Base-by-base conservation (phyloP, 1,284 basidiomycete species). In the Singerocomus inundabilis region DNA sequence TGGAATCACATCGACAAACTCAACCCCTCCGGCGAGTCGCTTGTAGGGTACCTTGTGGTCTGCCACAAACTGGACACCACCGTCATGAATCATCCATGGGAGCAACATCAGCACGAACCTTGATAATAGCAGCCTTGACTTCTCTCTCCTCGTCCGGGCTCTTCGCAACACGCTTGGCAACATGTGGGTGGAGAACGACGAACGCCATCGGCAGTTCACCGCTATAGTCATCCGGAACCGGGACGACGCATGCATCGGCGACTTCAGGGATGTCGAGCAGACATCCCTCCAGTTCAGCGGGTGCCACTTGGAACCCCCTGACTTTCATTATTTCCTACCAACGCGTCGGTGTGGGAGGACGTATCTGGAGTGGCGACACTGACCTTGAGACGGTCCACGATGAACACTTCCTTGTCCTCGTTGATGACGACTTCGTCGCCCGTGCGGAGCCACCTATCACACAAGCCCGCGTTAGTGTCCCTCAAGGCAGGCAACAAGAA, bases 261-360 rank as follows among this genome's bases (percentile, higher is more conserved):
- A 93, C 82, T 57, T 86, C 85, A 0, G 77, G 70, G 56, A 91
- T 86, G 50, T 79, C 77, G 13, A 91, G 67, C 24, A 91, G 60
- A 58, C 82, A 85, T 3, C 86, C 85, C 58, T 89, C 86, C 4
- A 89, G 70, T 57, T 89, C 85, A 3, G 84, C 82, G 2, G 83
- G 84, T 0, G 84, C 80, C 5, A 82, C 81, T 63, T 87, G 82
- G 60, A 82, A 84, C 2, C 83, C 85, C 57, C 72, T 75, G 52
- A 86, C 83, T 72, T 82, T 82, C 73, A 82, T 77, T 37, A 81
- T 79, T 70, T 81, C 81, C 78, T 80, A 42, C 6, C 12, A 34
- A 26, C 16, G 12, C 1, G 21, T 67, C 43, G 57, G 37, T 13
- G 12, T 13, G 10, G 18, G 12, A 6, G 26, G 12, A 38, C 12